phyloP scores from a whole-genome alignment of 495 filamentous ascomycete species.

The Halenospora varia region DNA sequence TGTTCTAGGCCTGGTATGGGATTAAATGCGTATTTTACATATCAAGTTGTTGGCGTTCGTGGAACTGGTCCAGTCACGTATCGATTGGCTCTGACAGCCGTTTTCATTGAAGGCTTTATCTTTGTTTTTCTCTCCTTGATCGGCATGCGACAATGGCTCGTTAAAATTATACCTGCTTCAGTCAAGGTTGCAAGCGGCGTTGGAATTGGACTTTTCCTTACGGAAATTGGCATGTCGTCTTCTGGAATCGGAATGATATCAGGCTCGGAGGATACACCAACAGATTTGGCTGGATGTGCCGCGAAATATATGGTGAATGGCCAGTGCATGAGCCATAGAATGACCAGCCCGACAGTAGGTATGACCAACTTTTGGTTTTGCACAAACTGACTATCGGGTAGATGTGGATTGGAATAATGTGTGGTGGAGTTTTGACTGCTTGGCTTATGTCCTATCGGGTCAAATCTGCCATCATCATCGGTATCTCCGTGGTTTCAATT shows the following conservation, averaged over 20 bases:
- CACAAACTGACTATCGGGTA: conserved; percentile 25
- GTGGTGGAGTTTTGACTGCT: conserved; percentile 70
- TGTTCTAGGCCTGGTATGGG: conserved; percentile 69
- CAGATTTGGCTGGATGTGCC: conserved; percentile 66
- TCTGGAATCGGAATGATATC: conserved; percentile 74
- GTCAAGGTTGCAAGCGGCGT: conserved; percentile 80
- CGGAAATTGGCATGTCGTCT: conserved; percentile 69
- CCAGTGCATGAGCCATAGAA: conserved; percentile 44
- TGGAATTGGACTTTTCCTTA: conserved; percentile 76
- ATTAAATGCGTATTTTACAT: conserved; percentile 83
- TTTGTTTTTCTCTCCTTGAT: conserved; percentile 62
- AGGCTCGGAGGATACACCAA: conserved; percentile 51
- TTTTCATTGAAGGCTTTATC: conserved; percentile 74
- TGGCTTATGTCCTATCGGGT: conserved; percentile 77
- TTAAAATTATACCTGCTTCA: conserved; percentile 69
- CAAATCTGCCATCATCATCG: conserved; percentile 76
- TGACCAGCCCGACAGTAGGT: conserved; percentile 62
- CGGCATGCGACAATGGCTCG: conserved; percentile 82
- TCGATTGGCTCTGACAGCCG: conserved; percentile 68
- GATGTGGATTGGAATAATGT: conserved; percentile 76
- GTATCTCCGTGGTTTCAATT: conserved; percentile 76
- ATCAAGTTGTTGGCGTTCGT: conserved; percentile 73
- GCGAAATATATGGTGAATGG: conserved; percentile 34
- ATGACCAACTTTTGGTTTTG: neutral
- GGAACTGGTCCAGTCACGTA: conserved; percentile 66